Percentiles rank a stretch among this genome's conserved stretches.
These are phyloP conservation scores for Trifolium pratense DNA, from an alignment of 306 rosid species.

Conservation along the genomic window DNA sequence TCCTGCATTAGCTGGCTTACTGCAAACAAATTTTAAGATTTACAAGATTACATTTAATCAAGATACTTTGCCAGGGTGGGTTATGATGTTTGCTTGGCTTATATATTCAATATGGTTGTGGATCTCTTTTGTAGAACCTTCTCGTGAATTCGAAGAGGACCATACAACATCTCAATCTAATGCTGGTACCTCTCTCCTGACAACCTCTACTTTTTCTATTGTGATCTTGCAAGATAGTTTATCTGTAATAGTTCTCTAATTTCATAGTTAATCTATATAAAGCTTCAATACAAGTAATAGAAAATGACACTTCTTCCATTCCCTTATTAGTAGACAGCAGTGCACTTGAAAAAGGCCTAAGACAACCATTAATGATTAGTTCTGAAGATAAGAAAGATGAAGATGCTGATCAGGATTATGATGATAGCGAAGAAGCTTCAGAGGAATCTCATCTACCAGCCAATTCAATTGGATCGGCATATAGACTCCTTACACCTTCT, in stretches of 20 bases:
- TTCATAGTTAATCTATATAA: slow-evolving; percentile 14
- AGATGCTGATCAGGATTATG: slow-evolving; percentile 73
- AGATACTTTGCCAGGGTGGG: slow-evolving; percentile 96
- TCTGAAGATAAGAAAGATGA: slow-evolving; percentile 67
- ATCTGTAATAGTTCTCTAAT: slow-evolving; percentile 18
- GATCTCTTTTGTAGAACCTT: slow-evolving; percentile 84
- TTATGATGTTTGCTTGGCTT: slow-evolving; percentile 92
- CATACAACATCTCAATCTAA: slow-evolving; percentile 49
- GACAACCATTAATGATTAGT: slow-evolving; percentile 69
- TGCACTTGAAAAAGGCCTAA: slow-evolving; percentile 73
- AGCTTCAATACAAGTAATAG: slow-evolving; percentile 41
- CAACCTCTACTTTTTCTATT: slow-evolving; percentile 8
- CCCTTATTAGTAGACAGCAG: slow-evolving; percentile 42
- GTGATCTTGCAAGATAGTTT: slow-evolving; percentile 23
- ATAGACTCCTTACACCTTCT: slow-evolving; percentile 95
- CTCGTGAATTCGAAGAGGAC: slow-evolving; percentile 58
- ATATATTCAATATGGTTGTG: slow-evolving; percentile 82
- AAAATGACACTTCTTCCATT: slow-evolving; percentile 44
- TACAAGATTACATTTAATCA: slow-evolving; percentile 83
- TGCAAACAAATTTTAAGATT: slow-evolving; percentile 81
- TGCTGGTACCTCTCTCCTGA: slow-evolving; percentile 57
- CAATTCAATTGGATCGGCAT: slow-evolving; percentile 74
- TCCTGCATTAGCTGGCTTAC: slow-evolving; percentile 94
- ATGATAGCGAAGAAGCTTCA: slow-evolving; percentile 85
- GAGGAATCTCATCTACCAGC: slow-evolving; percentile 78